Evolutionary conservation across 2,329 filamentous ascomycete genomes (phyloP).

Genomic region (Helotiales sp.): DNA sequence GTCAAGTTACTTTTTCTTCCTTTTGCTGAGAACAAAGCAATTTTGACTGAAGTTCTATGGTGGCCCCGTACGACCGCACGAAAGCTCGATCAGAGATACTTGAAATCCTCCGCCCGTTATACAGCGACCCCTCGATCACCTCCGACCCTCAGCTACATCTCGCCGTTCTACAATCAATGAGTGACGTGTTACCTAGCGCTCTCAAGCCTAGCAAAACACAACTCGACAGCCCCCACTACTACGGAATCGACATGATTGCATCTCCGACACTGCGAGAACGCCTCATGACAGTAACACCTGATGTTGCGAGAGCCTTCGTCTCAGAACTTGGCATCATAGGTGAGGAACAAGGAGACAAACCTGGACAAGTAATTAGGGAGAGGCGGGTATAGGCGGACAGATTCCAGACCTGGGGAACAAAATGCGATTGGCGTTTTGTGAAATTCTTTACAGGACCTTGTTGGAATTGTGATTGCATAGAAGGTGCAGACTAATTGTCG

Average conservation of each 20-base stretch:
- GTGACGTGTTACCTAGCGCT: conserved; percentile 42
- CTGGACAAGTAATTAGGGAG: conserved; percentile 45
- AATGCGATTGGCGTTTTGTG: conserved; percentile 18
- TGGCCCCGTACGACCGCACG: conserved; percentile 44
- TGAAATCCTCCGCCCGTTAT: conserved; percentile 45
- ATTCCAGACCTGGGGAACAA: conserved; percentile 7
- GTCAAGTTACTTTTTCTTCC: conserved; percentile 6
- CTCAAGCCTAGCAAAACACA: conserved; percentile 48
- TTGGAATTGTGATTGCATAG: neutral
- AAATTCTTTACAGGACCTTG: neutral
- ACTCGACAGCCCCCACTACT: conserved; percentile 48
- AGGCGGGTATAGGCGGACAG: neutral
- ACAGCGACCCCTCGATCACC: conserved; percentile 43
- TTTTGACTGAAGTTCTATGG: conserved; percentile 37
- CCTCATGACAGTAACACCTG: conserved; percentile 44
- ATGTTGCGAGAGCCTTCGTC: conserved; percentile 47
- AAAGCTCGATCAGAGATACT: conserved; percentile 45
- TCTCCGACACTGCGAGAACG: conserved; percentile 48
- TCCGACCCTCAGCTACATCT: conserved; percentile 45
- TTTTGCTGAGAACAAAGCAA: conserved; percentile 11
- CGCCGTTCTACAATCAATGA: conserved; percentile 38
- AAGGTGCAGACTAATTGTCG: neutral
- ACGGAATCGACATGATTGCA: conserved; percentile 50
- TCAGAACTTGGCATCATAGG: conserved; percentile 46
- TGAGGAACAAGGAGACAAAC: conserved; percentile 44